Base-by-base conservation (phyloP, 495 filamentous ascomycete genomes). In the Polyplosphaeria fusca region DNA sequence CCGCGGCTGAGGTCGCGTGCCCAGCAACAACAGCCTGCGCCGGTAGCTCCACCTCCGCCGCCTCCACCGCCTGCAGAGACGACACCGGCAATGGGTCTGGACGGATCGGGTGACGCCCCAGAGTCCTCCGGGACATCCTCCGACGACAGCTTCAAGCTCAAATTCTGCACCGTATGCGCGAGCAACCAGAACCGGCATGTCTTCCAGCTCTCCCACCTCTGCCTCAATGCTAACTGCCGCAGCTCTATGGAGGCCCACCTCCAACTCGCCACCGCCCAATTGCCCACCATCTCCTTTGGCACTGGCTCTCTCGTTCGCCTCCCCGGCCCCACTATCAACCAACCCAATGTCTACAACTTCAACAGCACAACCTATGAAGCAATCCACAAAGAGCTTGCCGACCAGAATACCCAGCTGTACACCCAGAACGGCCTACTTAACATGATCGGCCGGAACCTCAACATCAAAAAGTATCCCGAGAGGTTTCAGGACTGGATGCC, bases 211-310 rank as follows among this genome's bases (percentile, higher is more conserved):
- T 18, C 49, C 14, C 37, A 14, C 14, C 38, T 18, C 53, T 16
- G 38, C 1, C 13, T 43, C 12, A 1, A 40, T 25, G 4, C 55
- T 14, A 47, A 47, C 64, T 51, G 63, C 51, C 51, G 19, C 58
- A 90, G 88, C 73, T 89, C 91, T 4, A 98, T 98, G 93, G 93
- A 98, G 79, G 91, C 90, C 11, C 94, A 99, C 72, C 84, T 95
- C 19, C 86, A 86, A 27, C 84, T 99, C 24, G 85, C 94, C 5
- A 76, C 84, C 44, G 86, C 89, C 23, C 73, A 85, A n/a, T 96
- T 89, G 71, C 94, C 93, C 20, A 91, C 95, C 60, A 93, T 97
- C 63, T 96, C 92, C 14, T 99, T 99, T 72, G 94, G 94, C 52
- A 99, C 94, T 1, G 94, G 94, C 51, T 94, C 89, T 24, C 82